These are phyloP conservation scores for Naganishia onofrii DNA, from an alignment of 768 basidiomycete species.

Conservation along the genomic window DNA sequence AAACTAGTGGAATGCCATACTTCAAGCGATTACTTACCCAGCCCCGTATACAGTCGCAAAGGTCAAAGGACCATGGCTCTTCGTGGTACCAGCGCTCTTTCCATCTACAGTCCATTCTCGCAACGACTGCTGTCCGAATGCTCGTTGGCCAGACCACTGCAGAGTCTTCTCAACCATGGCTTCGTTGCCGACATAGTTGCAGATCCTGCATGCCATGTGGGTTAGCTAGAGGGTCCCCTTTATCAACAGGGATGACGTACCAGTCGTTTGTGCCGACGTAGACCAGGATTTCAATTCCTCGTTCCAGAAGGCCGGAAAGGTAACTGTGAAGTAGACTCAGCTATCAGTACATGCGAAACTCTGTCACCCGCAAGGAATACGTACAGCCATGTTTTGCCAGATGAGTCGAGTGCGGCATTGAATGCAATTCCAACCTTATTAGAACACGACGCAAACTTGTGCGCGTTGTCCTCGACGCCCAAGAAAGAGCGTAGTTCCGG, in stretches of 20 bases:
- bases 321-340: constrained; percentile 49
- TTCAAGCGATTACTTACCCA: constrained; percentile 10
- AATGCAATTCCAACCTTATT: constrained; percentile 59
- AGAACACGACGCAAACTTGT: constrained; percentile 55
- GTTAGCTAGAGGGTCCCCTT: too few species aligned
- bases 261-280: constrained; percentile 63
- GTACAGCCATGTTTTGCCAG: constrained; percentile 57
- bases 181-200: constrained; percentile 71
- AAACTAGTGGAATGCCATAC: neutral
- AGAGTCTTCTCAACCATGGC: constrained; percentile 67
- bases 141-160: constrained; percentile 66
- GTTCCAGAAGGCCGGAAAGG: constrained; percentile 68
- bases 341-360: neutral
- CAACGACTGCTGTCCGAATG: constrained; percentile 57
- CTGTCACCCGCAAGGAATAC: neutral
- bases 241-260: neutral
- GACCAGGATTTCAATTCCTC: constrained; percentile 70
- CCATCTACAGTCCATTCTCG: constrained; percentile 63
- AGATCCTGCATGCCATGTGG: constrained; percentile 54
- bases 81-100: constrained; percentile 60
- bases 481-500: constrained; percentile 60
- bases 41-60: constrained; percentile 59
- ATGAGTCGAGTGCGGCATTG: constrained; percentile 61
- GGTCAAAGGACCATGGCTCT: constrained; percentile 61
- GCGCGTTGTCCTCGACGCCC: constrained; percentile 65